These are phyloP conservation scores for Salvia miltiorrhiza DNA, from an alignment of 257 asterid genomes.

Conservation along the genomic window DNA sequence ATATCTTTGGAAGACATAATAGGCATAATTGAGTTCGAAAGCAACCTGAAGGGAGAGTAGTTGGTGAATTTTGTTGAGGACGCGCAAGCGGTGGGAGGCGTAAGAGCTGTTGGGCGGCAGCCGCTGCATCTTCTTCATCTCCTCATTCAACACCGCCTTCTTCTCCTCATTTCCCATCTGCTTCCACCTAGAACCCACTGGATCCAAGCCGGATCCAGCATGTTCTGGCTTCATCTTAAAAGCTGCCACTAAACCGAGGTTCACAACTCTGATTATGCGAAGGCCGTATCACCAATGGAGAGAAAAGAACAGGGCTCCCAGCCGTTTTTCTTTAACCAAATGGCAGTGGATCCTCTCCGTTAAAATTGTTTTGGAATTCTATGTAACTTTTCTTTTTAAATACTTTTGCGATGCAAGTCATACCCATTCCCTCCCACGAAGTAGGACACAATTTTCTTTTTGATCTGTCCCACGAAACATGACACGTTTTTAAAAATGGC, in stretches of 20 bases:
- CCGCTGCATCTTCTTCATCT: slow-evolving; percentile 43
- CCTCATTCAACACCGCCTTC: slow-evolving; percentile 51
- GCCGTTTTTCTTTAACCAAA: too few relatives aligned
- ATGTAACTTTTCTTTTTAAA: too few relatives aligned
- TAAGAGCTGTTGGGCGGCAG: slow-evolving; percentile 66
- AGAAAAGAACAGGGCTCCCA: not conserved
- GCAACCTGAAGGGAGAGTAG: slow-evolving; percentile 66
- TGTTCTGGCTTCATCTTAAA: slow-evolving; percentile 14
- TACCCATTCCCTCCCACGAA: too few relatives aligned
- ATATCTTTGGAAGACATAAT: not conserved
- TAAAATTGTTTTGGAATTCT: too few relatives aligned
- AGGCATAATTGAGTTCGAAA: not conserved
- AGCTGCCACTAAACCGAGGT: not conserved
- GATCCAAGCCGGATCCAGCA: slow-evolving; percentile 18
- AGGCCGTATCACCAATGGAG: not conserved
- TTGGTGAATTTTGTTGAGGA: slow-evolving; percentile 59
- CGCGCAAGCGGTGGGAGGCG: slow-evolving; percentile 70
- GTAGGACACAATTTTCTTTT: too few relatives aligned
- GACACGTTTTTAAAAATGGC: too few relatives aligned
- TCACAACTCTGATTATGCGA: not conserved
- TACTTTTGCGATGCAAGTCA: too few relatives aligned
- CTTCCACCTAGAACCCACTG: slow-evolving; percentile 18
- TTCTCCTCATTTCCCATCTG: slow-evolving; percentile 43
- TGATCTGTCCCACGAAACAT: too few relatives aligned
- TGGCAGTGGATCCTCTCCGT: too few relatives aligned